Percentiles rank a stretch among this genome's conserved stretches.
phyloP scores from a whole-genome alignment of 2,329 filamentous ascomycete genomes.

The Fusarium proliferatum region DNA sequence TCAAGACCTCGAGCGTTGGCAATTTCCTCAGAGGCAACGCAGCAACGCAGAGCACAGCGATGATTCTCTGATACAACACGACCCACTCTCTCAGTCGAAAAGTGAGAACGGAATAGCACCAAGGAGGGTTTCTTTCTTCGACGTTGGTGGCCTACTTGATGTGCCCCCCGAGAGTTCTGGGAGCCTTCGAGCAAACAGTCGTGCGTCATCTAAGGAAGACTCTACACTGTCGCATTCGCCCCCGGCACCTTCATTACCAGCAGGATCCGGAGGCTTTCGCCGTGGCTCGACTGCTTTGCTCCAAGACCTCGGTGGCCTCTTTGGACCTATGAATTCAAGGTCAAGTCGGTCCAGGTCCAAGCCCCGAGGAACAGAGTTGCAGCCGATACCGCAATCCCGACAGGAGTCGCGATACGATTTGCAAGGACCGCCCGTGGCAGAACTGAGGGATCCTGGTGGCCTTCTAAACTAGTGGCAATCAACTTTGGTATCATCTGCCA shows the following conservation, averaged over 20 bases:
- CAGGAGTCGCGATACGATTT: slow-evolving; percentile 49
- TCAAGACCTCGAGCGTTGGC: slow-evolving; percentile 59
- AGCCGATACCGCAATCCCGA: slow-evolving; percentile 58
- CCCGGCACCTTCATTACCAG: slow-evolving; percentile 58
- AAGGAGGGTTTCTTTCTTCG: slow-evolving; percentile 79
- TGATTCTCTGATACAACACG: slow-evolving; percentile 54
- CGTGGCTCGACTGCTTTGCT: slow-evolving; percentile 68
- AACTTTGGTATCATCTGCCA: background rate
- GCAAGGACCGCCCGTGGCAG: slow-evolving; percentile 47
- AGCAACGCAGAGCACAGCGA: slow-evolving; percentile 57
- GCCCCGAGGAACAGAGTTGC: slow-evolving; percentile 56
- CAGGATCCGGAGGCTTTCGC: slow-evolving; percentile 58
- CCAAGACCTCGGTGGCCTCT: slow-evolving; percentile 67
- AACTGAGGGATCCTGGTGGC: slow-evolving; percentile 55
- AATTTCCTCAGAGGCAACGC: slow-evolving; percentile 56
- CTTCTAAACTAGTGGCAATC: slow-evolving; percentile 48
- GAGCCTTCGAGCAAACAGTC: slow-evolving; percentile 55
- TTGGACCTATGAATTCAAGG: slow-evolving; percentile 56
- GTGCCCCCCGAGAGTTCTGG: slow-evolving; percentile 51
- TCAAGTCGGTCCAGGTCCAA: slow-evolving; percentile 47
- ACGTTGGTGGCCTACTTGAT: slow-evolving; percentile 81
- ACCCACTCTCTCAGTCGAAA: slow-evolving; percentile 47
- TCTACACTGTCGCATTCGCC: slow-evolving; percentile 50
- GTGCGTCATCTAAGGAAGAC: slow-evolving; percentile 55
- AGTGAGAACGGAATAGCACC: slow-evolving; percentile 35